Percentiles rank a stretch among this genome's conserved stretches.
Conservation (phyloP, 2,329 filamentous ascomycete genomes). For the Alternaria viburni region DNA sequence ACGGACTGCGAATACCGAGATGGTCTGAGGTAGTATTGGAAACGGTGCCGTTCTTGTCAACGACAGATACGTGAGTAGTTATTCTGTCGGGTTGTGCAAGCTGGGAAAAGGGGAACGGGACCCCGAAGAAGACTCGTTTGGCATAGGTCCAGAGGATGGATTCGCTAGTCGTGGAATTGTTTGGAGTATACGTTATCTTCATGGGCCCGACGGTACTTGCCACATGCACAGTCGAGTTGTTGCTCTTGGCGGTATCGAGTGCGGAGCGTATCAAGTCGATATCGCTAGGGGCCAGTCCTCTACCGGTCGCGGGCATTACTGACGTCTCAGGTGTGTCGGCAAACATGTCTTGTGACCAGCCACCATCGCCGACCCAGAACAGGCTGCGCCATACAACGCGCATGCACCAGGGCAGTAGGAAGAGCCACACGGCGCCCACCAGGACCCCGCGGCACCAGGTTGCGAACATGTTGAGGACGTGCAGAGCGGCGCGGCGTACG, state of each 20-base stretch:
- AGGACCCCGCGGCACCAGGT: conserved; percentile 80
- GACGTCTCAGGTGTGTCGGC: conserved; percentile 13
- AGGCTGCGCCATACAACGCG: conserved; percentile 89
- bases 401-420: conserved; percentile 88
- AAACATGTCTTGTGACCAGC: conserved; percentile 61
- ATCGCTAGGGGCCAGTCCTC: conserved; percentile 8
- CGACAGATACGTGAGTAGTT: conserved; percentile 29
- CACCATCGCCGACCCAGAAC: conserved; percentile 90
- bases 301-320: background rate
- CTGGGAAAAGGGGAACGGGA: conserved; percentile 30
- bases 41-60: conserved; percentile 28
- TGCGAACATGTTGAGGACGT: conserved; percentile 72
- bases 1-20: conserved; percentile 37
- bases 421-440: conserved; percentile 86
- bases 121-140: conserved; percentile 51
- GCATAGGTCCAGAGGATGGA: conserved; percentile 55
- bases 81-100: conserved; percentile 24
- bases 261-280: conserved; percentile 27
- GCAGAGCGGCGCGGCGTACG: conserved; percentile 75
- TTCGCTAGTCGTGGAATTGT: conserved; percentile 48
- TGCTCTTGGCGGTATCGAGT: conserved; percentile 25
- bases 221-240: conserved; percentile 23
- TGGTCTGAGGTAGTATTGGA: conserved; percentile 37
- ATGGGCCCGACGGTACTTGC: conserved; percentile 42
- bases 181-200: conserved; percentile 50